Conservation (phyloP, 768 basidiomycete species). For the Russula foetens region DNA sequence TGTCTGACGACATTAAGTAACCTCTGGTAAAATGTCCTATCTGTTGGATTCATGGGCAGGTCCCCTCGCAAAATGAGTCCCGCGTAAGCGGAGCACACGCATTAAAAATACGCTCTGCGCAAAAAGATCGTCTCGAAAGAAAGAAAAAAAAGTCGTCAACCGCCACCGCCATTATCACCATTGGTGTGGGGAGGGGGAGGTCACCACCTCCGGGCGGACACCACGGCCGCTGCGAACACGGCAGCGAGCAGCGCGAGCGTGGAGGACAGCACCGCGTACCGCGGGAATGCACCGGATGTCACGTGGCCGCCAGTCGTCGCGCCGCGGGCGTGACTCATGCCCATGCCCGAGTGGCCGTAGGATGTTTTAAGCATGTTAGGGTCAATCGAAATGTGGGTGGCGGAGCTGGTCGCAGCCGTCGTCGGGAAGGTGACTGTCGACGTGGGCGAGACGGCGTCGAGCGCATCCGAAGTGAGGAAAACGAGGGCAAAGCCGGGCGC, state of each 20-base stretch:
- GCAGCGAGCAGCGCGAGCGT: not conserved
- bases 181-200: too few relatives aligned
- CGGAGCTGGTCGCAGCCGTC: slow-evolving; percentile 44
- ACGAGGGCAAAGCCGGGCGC: slow-evolving; percentile 73
- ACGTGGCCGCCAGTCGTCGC: slow-evolving; percentile 26
- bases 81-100: too few relatives aligned
- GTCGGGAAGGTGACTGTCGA: slow-evolving; percentile 42
- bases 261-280: not conserved
- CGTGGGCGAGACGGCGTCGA: slow-evolving; percentile 29
- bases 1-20: too few relatives aligned
- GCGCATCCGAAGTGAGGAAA: slow-evolving; percentile 45
- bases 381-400: slow-evolving; percentile 43
- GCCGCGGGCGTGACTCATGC: slow-evolving; percentile 25
- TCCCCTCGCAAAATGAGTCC: too few relatives aligned
- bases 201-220: not conserved
- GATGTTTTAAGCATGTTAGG: slow-evolving; percentile 49
- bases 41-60: too few relatives aligned
- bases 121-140: too few relatives aligned
- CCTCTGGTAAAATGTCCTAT: too few relatives aligned
- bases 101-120: too few relatives aligned
- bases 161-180: too few relatives aligned
- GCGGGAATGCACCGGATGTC: not conserved
- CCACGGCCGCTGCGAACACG: not conserved
- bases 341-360: slow-evolving; percentile 46
- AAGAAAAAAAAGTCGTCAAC: too few relatives aligned